Evolutionary conservation across 1,284 basidiomycete genomes (phyloP).

Genomic region (Gomphus sp.): DNA sequence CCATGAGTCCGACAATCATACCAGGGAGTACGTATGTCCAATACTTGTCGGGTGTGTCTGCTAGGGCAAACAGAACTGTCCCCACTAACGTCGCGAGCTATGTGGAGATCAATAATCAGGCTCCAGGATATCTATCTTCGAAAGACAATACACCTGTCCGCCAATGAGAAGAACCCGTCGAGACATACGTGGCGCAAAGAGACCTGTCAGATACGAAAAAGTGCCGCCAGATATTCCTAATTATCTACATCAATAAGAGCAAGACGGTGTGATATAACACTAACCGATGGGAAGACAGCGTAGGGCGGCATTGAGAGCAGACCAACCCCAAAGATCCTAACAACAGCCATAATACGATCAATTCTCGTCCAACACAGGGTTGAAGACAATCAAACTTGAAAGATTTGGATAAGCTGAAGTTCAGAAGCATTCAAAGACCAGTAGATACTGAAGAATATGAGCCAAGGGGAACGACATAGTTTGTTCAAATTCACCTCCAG

Average conservation of each 20-base stretch:
- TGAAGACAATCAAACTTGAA: slow-evolving; percentile 5
- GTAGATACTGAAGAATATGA: background rate
- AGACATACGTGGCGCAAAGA: slow-evolving; percentile 1
- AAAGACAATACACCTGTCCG: background rate
- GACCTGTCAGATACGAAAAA: slow-evolving; percentile 1
- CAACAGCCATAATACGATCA: background rate
- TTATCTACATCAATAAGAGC: background rate
- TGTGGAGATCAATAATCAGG: background rate
- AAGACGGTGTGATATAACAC: background rate
- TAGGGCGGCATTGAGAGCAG: slow-evolving; percentile 7
- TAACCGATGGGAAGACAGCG: slow-evolving; percentile 7
- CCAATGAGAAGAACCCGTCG: slow-evolving; percentile 3
- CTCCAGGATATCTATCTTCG: background rate
- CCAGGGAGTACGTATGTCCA: slow-evolving; percentile 13
- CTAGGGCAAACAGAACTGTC: slow-evolving; percentile 10
- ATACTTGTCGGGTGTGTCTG: slow-evolving; percentile 10
- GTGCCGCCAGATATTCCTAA: slow-evolving; percentile 10
- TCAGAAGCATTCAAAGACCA: slow-evolving; percentile 9
- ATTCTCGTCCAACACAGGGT: background rate
- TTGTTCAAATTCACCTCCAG: slow-evolving; percentile 4
- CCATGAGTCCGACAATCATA: slow-evolving; percentile 12
- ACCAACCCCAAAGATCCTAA: slow-evolving; percentile 9
- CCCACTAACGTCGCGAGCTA: slow-evolving; percentile 7
- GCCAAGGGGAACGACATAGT: background rate
- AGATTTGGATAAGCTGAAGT: slow-evolving; percentile 12